Evolutionary conservation across 208 protist genomes (phyloP), one percentile per base, ranked within the genome.

Genomic region (Wallacemonas rigidus): DNA sequence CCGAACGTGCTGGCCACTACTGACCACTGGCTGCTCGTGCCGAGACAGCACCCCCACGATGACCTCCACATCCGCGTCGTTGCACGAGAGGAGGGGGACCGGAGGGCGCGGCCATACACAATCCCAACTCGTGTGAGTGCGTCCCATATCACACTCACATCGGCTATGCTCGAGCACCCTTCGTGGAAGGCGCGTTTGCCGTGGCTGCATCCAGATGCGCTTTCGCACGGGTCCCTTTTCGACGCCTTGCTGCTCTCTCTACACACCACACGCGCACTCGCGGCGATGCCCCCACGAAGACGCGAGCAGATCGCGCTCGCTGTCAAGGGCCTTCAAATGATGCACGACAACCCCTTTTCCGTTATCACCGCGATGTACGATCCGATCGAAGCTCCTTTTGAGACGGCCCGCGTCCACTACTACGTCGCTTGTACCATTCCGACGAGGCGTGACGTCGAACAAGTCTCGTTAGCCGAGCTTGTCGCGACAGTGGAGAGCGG

Each of bases 51-150:
- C 63, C 60, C 74, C 2, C 68, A 79, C 4, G 89, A 91, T 69
- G 75, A 72, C 7, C 82, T 85, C 41, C 78, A 86, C 47, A 71
- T 91, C 26, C 86, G 89, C 14, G 64, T 94, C 14, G 62, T 85
- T 8, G 85, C 86, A 1, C 70, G 72, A 35, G 80, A 71, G 0
- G 73, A 51, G 1, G 64, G 65, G 54, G 73, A 56, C 35, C 72
- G 72, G 4, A 71, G 73, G 1, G 62, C 77, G 57, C 60, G 72
- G 38, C 51, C 74, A 45, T 85, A 78, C 2, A 71, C 78, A 35
- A 86, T 76, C 9, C 62, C 68, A 26, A 76, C 48, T 1, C 69
- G 83, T 36, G 38, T 74, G 15, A 36, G 72, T 17, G 17, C 36
- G 15, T 51, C 54, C 9, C 71, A 72, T 35, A 40, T 76, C 17